Percentiles rank a stretch among this genome's conserved stretches.
phyloP scores from a whole-genome alignment of 31 red algal species.

The Odonthalia washingtoniensis region DNA sequence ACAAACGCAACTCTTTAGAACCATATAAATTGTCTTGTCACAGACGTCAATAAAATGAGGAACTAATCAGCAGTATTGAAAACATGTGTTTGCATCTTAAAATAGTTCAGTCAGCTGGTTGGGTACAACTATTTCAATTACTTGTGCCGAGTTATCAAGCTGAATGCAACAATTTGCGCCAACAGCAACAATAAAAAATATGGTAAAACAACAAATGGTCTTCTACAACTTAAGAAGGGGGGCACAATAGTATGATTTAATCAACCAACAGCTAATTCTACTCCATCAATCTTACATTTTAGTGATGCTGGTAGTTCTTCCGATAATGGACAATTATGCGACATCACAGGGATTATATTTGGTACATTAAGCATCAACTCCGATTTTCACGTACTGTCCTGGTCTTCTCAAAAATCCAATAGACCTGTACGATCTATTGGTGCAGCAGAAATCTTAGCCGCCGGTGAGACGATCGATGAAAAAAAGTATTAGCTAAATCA shows the following conservation, averaged over 20 bases:
- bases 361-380: not conserved
- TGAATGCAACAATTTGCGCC: not conserved
- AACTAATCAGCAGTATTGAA: not conserved
- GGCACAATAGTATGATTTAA: not conserved
- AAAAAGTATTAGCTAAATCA: not conserved
- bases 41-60: not conserved
- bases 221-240: not conserved
- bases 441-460: not conserved
- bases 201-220: not conserved
- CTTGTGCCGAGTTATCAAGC: not conserved
- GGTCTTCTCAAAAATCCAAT: not conserved
- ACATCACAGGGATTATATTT: not conserved
- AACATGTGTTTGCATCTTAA: slow-evolving; percentile 5
- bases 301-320: not conserved
- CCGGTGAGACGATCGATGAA: not conserved
- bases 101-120: slow-evolving; percentile 19
- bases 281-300: not conserved
- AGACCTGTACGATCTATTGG: no score
- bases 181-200: not conserved
- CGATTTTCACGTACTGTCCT: not conserved
- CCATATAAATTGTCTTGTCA: not conserved
- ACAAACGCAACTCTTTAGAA: not conserved
- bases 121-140: not conserved
- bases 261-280: not conserved
- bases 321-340: not conserved